Evolutionary conservation across 139 green algal genomes (phyloP).

Genomic region (Raphidocelis subcapitata): DNA sequence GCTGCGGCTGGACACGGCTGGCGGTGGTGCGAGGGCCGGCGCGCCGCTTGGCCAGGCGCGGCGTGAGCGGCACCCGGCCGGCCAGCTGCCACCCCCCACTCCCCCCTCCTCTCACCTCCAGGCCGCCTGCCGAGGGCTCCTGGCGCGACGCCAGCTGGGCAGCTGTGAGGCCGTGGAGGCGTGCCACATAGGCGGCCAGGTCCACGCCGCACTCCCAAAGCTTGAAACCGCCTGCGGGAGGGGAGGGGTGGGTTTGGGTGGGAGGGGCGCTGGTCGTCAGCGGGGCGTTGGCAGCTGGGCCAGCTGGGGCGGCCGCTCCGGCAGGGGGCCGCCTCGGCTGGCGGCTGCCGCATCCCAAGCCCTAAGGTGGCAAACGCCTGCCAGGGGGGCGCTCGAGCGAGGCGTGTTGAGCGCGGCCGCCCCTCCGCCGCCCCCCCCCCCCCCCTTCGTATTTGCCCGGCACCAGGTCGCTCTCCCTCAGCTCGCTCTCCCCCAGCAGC

Average conservation of each 20-base stretch:
- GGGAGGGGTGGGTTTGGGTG: too few relatives aligned
- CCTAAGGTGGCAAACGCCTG: too few relatives aligned
- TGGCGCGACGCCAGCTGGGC: neutral
- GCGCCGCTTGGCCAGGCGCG: too few relatives aligned
- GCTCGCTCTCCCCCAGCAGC: conserved; percentile 29
- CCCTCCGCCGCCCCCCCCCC: neutral
- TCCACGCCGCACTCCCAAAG: conserved; percentile 89
- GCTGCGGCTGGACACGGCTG: too few relatives aligned
- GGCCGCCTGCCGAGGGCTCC: neutral
- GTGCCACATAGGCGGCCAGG: conserved; percentile 63
- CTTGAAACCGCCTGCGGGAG: conserved; percentile 94
- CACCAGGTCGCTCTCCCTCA: conserved; percentile 54
- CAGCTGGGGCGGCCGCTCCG: too few relatives aligned
- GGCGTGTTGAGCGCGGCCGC: too few relatives aligned
- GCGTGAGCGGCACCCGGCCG: neutral
- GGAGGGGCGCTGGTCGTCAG: too few relatives aligned
- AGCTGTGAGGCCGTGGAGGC: conserved; percentile 33
- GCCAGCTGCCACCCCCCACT: neutral
- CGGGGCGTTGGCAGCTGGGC: too few relatives aligned
- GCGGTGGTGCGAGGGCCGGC: too few relatives aligned
- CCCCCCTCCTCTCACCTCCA: neutral
- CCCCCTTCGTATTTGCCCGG: conserved; percentile 62
- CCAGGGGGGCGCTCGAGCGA: too few relatives aligned
- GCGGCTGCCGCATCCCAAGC: too few relatives aligned
- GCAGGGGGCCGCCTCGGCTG: too few relatives aligned